Evolutionary conservation across 495 filamentous ascomycete species (phyloP), one percentile per base, ranked within the genome.

Genomic region (Hypoxylon intermedium): DNA sequence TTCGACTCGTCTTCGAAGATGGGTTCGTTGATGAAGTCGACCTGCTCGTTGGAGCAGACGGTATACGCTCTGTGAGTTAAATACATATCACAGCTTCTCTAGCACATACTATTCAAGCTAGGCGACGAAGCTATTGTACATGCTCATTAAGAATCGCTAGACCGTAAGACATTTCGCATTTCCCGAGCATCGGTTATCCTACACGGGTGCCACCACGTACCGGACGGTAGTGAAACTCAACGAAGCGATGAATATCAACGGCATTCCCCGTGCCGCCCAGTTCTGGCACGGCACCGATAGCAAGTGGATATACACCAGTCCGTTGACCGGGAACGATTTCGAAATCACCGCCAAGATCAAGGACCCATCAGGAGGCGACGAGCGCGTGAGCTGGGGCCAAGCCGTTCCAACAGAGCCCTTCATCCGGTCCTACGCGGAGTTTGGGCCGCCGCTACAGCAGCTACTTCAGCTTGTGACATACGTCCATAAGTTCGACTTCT

Each of bases 201-300:
- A 70, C 41, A 72, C 52, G 7, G 70, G 65, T 2, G 53, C 40
- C 16, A 66, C 64, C 9, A 58, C 64, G 1, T 72, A 69, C 44
- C 67, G 69, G 2, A 63, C 60, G 3, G 55, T 72, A 7, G 52
- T 67, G 3, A 47, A 53, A 16, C 41, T 56, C 3, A 43, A 60
- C 5, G 56, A 64, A 7, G 51, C 63, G 9, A 58, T 59, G 0
- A 57, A 31, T 16, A 68, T 68, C 12, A 50, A 49, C n/a, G 62
- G 56, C 2, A 63, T 72, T n/a, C 64, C 63, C 3, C 56, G 53
- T 12, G 61, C 60, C 1, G 56, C 62, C 5, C 63, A 61, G 23
- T 72, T 72, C 30, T 72, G 69, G 69, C 63, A 72, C 34, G 59
- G 67, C 9, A 59, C 67, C 30, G 30, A 44, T 1, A 45, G 53